Evolutionary conservation across 2,329 filamentous ascomycete species (phyloP).

Genomic region (Neoascochyta sp.): DNA sequence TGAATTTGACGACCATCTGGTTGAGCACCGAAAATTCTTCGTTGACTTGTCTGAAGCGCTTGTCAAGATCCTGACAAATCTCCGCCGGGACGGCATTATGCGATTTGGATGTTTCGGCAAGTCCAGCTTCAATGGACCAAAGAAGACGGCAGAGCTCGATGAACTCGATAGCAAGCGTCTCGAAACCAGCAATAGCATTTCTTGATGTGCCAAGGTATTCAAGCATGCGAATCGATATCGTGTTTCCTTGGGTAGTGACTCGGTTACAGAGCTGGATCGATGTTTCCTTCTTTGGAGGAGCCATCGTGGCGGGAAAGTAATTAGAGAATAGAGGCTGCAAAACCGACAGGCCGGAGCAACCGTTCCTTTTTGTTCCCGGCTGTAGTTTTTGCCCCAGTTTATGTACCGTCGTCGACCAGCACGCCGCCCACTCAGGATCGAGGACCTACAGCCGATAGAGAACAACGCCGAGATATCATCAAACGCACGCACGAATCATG

Average conservation of each 20-base stretch:
- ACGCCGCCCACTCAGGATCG: conserved; percentile 18
- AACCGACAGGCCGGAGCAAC: conserved; percentile 8
- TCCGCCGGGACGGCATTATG: conserved; percentile 56
- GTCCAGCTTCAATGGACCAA: conserved; percentile 65
- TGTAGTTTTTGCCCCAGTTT: conserved; percentile 9
- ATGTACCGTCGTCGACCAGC: conserved; percentile 13
- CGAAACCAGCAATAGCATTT: conserved; percentile 40
- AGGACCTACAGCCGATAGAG: too few species aligned
- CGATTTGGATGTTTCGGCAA: conserved; percentile 47
- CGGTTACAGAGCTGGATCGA: conserved; percentile 54
- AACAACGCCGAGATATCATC: too few species aligned
- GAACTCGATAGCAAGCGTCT: conserved; percentile 61
- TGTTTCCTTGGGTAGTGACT: conserved; percentile 52
- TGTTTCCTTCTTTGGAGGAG: conserved; percentile 38
- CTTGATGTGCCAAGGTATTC: conserved; percentile 35
- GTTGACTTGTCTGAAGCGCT: conserved; percentile 59
- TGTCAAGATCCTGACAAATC: conserved; percentile 60
- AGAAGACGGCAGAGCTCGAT: conserved; percentile 64
- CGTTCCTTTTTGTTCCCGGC: conserved; percentile 16
- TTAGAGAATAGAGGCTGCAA: conserved; percentile 1
- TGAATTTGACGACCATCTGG: conserved; percentile 58
- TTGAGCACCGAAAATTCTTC: conserved; percentile 62
- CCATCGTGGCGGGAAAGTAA: conserved; percentile 17
- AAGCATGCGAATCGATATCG: conserved; percentile 51
- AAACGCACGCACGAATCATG: conserved; percentile 11